These are phyloP conservation scores for Phialophora tarda DNA, from an alignment of 2,329 filamentous ascomycete species.

Conservation along the genomic window DNA sequence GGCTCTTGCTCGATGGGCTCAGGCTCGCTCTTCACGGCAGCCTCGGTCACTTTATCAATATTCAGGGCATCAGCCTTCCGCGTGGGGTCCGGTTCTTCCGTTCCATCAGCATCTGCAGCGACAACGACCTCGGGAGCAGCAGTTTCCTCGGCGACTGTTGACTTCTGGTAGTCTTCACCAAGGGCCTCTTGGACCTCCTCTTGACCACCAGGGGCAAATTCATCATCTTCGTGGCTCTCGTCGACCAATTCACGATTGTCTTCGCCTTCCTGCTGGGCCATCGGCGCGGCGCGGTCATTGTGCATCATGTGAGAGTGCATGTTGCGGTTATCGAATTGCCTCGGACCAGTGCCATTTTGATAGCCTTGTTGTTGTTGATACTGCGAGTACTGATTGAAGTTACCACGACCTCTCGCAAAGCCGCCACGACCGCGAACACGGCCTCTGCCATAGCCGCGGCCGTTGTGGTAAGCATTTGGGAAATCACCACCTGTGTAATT, in stretches of 20 bases:
- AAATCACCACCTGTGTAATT: constrained; percentile 66
- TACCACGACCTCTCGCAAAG: constrained; percentile 47
- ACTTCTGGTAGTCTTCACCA: constrained; percentile 37
- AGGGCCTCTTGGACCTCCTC: constrained; percentile 43
- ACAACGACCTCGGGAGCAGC: constrained; percentile 16
- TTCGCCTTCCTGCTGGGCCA: constrained; percentile 25
- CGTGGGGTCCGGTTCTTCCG: constrained; percentile 26
- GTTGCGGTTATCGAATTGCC: constrained; percentile 29
- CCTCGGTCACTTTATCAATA: constrained; percentile 15
- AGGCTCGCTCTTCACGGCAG: constrained; percentile 8
- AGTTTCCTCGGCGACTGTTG: constrained; percentile 20
- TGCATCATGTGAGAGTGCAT: constrained; percentile 21
- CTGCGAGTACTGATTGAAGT: constrained; percentile 45
- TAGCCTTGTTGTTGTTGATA: constrained; percentile 42
- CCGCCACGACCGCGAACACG: constrained; percentile 68
- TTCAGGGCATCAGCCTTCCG: constrained; percentile 15
- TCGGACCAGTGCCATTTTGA: constrained; percentile 29
- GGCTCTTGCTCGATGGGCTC: constrained; percentile 5
- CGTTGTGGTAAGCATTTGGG: constrained; percentile 69
- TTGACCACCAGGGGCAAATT: constrained; percentile 46
- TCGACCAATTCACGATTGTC: constrained; percentile 27
- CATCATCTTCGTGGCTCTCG: constrained; percentile 42
- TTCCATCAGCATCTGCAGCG: constrained; percentile 13
- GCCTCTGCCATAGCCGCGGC: constrained; percentile 71
- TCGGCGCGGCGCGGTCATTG: constrained; percentile 23